Conservation (phyloP, 495 filamentous ascomycete species). For the Podospora fimiseda region DNA sequence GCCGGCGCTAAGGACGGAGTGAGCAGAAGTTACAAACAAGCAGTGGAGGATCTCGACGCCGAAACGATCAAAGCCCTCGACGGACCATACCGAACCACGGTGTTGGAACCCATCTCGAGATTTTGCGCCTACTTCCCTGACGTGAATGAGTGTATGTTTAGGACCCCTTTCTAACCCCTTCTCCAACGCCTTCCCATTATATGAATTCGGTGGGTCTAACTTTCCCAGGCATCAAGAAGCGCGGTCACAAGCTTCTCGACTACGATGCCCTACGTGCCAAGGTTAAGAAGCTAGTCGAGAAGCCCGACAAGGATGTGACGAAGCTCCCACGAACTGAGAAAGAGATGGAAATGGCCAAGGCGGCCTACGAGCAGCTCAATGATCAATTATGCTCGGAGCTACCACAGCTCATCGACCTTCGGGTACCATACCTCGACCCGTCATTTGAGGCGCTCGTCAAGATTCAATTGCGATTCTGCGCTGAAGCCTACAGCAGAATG, state of each 20-base stretch:
- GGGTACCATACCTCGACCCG: slow-evolving; percentile 93
- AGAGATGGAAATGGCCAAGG: slow-evolving; percentile 86
- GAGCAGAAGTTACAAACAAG: slow-evolving; percentile 92
- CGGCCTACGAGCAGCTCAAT: slow-evolving; percentile 91
- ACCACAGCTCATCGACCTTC: slow-evolving; percentile 94
- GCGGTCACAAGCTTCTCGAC: slow-evolving; percentile 94
- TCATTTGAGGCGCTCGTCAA: slow-evolving; percentile 97
- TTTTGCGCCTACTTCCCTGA: slow-evolving; percentile 99
- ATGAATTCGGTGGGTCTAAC: neutral
- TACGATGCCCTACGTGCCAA: slow-evolving; percentile 93
- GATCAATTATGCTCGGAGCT: slow-evolving; percentile 89
- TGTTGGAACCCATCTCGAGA: slow-evolving; percentile 86
- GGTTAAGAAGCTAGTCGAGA: slow-evolving; percentile 94
- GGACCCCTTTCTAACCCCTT: neutral
- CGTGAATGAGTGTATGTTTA: slow-evolving; percentile 83
- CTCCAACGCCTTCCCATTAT: neutral
- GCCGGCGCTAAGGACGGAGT: slow-evolving; percentile 91
- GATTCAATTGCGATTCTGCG: slow-evolving; percentile 96
- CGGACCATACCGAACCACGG: slow-evolving; percentile 91
- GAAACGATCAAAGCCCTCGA: slow-evolving; percentile 98
- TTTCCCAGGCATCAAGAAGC: slow-evolving; percentile 79
- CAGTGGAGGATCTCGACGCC: slow-evolving; percentile 92
- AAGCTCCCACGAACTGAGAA: slow-evolving; percentile 92
- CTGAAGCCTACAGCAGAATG: slow-evolving; percentile 94
- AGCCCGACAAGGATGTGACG: slow-evolving; percentile 94